Conservation (phyloP, 192 early-diverging fungal genomes). For the Coemansia sp. region DNA sequence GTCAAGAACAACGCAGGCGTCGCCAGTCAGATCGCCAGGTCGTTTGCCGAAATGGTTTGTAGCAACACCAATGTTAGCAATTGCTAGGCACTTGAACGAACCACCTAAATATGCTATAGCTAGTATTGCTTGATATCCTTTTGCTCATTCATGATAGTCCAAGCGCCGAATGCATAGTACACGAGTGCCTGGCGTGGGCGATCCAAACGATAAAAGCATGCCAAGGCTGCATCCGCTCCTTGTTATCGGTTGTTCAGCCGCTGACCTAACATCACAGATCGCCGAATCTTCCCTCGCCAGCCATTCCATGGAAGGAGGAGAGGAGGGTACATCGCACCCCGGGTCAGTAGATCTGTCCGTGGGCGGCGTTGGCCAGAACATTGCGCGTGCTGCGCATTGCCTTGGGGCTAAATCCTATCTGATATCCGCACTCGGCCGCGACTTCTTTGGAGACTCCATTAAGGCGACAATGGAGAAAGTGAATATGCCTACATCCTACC, state of each 20-base stretch:
- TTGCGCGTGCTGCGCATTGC: conserved; percentile 77
- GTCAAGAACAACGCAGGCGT: conserved; percentile 90
- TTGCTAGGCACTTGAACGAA: not conserved
- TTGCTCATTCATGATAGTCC: not conserved
- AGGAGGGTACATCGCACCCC: conserved; percentile 65
- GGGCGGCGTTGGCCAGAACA: conserved; percentile 93
- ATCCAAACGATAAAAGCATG: not conserved
- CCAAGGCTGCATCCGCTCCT: conserved; percentile 59
- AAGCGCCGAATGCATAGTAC: not conserved
- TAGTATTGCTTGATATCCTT: too few relatives aligned
- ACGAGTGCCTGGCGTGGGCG: not conserved
- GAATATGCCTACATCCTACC: conserved; percentile 60
- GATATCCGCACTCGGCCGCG: conserved; percentile 71
- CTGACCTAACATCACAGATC: conserved; percentile 70
- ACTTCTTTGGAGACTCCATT: conserved; percentile 64
- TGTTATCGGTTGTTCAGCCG: conserved; percentile 83
- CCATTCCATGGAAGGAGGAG: not conserved
- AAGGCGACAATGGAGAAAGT: conserved; percentile 55
- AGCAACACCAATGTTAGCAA: not conserved
- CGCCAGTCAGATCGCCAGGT: conserved; percentile 78
- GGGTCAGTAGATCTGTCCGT: conserved; percentile 67
- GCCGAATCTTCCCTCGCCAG: not conserved
- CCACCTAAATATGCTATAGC: too few relatives aligned
- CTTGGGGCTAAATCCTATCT: conserved; percentile 68
- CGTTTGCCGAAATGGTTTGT: conserved; percentile 30